Evolutionary conservation across 106 monocot species (phyloP), one percentile per base, ranked within the genome.

Genomic region (Apostasia ramifera): DNA sequence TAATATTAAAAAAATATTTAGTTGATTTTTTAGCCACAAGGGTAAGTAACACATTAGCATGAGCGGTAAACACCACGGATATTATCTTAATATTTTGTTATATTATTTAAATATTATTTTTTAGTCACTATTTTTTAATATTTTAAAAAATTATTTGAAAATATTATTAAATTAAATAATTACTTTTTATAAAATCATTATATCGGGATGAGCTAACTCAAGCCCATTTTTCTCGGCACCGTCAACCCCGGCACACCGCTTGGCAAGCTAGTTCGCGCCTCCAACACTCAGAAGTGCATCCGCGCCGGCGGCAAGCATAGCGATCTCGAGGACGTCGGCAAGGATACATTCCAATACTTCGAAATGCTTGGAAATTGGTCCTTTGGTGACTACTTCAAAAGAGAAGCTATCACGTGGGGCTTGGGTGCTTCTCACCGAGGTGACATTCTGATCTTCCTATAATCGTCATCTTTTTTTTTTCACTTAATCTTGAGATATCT

Each of bases 281-380:
- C 67, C 76, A 83, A 83, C 68, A 71, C 83, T n/a, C 83, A 83
- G 83, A 83, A 83, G 70, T 83, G 83, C 61, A 83, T 83, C 38
- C 83, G 83, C 53, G 83, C 79, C 41, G 83, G 83, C 6, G 83
- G 79, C 6, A 83, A 83, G 79, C 83, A 83, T 60, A 83, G 79
- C 55, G 83, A 83, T 49, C 76, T 83, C 11, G 83, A 83, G 57
- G 83, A 83, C 46, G 83, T 83, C 6, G 83, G 83, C n/a, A 83
- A 79, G 79, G 83, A 83, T 15, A 83, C 79, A 1, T 83, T 79
- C 74, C 83, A 83, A 53, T 79, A 83, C 78, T 83, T 83, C 54
- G 83, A 83, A 76, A 83, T 83, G 83, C 79, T 83, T 10, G 79
- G 83, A 5, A 83, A 83, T 37, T 83, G 83, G 79, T 83, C 83